Base-by-base conservation (phyloP, 371 early-diverging fungal species). In the Phascolomyces articulosus region DNA sequence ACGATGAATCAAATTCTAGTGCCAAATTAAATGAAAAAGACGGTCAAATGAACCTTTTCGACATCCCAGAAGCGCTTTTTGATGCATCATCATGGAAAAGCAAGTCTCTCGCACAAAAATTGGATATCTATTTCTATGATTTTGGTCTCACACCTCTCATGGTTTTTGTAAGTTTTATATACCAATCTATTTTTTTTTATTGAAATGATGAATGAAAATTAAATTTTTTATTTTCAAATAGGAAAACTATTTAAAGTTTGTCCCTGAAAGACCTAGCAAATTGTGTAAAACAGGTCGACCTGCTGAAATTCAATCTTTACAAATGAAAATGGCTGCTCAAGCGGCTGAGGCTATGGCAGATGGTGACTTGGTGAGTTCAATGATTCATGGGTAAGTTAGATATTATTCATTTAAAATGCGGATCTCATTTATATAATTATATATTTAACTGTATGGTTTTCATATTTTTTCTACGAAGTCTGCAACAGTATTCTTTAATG, bases 101-200 rank as follows among this genome's bases (percentile, higher is more conserved):
- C 65, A 73, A 20, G 93, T 98, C 44, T 9, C 31, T 63, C 20
- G 62, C 95, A 92, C 73, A 82, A 94, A 27, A 95, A 29, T 16
- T 28, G 4, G 63, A 99, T 31, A 72, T 93, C 15, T 99, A 98
- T 76, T 99, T 98, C 78, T 84, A 92, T 56, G 99, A 99, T 65
- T 95, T 90, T 71, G 74, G 84, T 20, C 70, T 99, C 38, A 80
- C 95, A 1, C 97, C 96, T 40, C 80, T 99, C 48, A 96, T 99
- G 92, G 88, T 99, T n/a, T 91, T 92, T 69, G 95, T 92, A 83
- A 75, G 66, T 56, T 40, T 21, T 15, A 13, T 40, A 16, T 58
- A n/a, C 27, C n/a, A n/a, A n/a, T n/a, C n/a, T n/a, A n/a, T n/a
- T 38, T 15, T 13, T 3, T 55, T 55, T 16, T 26, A 47, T 9